Evolutionary conservation across 108 stramenopile species (phyloP), one percentile per base, ranked within the genome.

Genomic region (Stephanodiscus triporus): DNA sequence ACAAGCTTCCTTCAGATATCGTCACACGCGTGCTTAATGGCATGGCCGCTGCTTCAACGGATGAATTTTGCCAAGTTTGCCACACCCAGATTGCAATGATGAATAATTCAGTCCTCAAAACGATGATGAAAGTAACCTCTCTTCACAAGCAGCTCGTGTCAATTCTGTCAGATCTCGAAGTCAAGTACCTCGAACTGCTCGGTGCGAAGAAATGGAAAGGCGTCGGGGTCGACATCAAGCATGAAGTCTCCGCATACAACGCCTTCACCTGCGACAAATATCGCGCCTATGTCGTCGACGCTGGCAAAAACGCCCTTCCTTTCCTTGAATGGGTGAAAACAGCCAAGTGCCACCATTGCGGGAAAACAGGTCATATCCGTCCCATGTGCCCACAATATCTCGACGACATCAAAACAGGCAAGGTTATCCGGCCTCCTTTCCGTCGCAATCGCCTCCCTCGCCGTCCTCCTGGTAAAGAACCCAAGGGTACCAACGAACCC

Each of bases 11-110:
- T 26, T 54, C 7, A 6, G 24, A 54, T 7, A 7, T 26, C 6
- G 24, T 54, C 53, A 54, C 53, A 26, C 24, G 23, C 53, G 24
- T 54, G 5, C 53, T 54, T 7, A 54, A 54, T 26, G 53, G 53
- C 53, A 24, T 54, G 22, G 53, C 53, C 7, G 23, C 22, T 26
- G 53, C 53, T 54, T 22, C 53, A 6, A 54, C 22, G 5, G 53
- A 54, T 22, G 53, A 54, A 34, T 24, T 60, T 36, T 30, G 22
- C 58, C n/a, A n/a, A 36, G 32, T 60, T 36, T 60, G 58, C 11
- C 29, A 60, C 32, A 23, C 17, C 11, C 29, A 60, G 23, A 24
- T 23, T 4, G 17, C 58, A 23, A 34, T 60, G 58, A 50, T 50
- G 19, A 50, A 17, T 20, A 50, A 20, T 9, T 50, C 49, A 20